These are phyloP conservation scores for Umbelopsis isabellina DNA, from an alignment of 192 early-diverging fungal genomes.

Conservation along the genomic window DNA sequence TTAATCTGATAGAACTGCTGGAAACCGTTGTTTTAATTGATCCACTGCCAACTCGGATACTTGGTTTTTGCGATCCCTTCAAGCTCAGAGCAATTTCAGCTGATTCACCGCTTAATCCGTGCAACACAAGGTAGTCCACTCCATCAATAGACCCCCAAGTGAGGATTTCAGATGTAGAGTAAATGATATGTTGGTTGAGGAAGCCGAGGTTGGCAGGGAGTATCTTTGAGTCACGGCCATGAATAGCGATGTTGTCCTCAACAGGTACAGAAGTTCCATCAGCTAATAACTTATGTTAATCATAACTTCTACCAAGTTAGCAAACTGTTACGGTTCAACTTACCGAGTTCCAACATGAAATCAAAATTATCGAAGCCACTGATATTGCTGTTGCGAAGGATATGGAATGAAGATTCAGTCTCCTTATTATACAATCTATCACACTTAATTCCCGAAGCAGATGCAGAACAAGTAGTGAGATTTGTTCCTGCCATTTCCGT, in stretches of 20 bases:
- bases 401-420: conserved; percentile 21
- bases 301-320: not conserved
- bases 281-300: not conserved
- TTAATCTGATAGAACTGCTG: conserved; percentile 4
- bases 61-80: not conserved
- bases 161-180: conserved; percentile 26
- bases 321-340: not conserved
- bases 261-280: conserved; percentile 13
- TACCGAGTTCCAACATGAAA: conserved; percentile 16
- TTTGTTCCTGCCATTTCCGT: conserved; percentile 24
- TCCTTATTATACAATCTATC: conserved; percentile 18
- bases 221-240: conserved; percentile 28
- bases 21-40: conserved; percentile 1
- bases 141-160: conserved; percentile 28
- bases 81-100: conserved; percentile 22
- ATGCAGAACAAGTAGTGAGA: conserved; percentile 5
- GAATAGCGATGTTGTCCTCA: conserved; percentile 11
- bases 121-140: conserved; percentile 21
- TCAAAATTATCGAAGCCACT: conserved; percentile 22
- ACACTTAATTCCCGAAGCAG: not conserved
- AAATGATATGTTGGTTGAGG: conserved; percentile 28
- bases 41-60: conserved; percentile 5
- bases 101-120: conserved; percentile 21
- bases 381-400: conserved; percentile 17
- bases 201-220: conserved; percentile 24